These are phyloP conservation scores for Curvularia hawaiiensis DNA, from an alignment of 2,329 filamentous ascomycete genomes.

Conservation along the genomic window DNA sequence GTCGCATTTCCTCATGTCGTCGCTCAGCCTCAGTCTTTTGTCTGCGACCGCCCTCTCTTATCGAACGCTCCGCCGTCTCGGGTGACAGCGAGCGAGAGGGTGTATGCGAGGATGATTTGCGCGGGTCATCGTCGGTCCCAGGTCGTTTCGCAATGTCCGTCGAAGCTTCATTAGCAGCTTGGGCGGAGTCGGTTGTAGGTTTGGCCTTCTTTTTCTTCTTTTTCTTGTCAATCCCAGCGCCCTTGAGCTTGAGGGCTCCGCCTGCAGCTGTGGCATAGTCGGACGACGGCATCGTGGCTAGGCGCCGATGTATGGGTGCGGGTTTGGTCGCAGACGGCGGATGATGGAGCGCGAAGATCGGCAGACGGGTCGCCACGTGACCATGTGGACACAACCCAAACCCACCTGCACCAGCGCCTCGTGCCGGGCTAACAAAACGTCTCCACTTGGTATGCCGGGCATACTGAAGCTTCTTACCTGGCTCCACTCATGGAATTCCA, in stretches of 20 bases:
- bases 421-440: neutral
- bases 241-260: constrained; percentile 86
- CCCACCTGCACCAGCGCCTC: neutral
- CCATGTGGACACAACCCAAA: too few species aligned
- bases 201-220: constrained; percentile 57
- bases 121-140: constrained; percentile 10
- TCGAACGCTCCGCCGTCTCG: constrained; percentile 32
- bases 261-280: constrained; percentile 73
- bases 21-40: constrained; percentile 85
- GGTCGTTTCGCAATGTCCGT: constrained; percentile 28
- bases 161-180: constrained; percentile 17
- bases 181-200: constrained; percentile 29
- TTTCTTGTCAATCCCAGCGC: constrained; percentile 68
- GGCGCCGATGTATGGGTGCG: constrained; percentile 3
- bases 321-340: neutral
- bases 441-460: constrained; percentile 1
- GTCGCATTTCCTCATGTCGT: constrained; percentile 77
- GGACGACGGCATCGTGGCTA: constrained; percentile 67
- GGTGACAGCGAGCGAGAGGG: constrained; percentile 44
- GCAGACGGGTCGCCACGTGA: constrained; percentile 10
- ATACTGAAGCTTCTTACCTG: neutral
- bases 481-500: neutral
- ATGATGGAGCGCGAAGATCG: constrained; percentile 10
- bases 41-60: constrained; percentile 35
- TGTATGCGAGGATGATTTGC: constrained; percentile 29